Percentiles rank a stretch among this genome's conserved stretches.
These are phyloP conservation scores for Coix lacrymajobi DNA, from an alignment of 176 grass and related monocot species.

Conservation along the genomic window DNA sequence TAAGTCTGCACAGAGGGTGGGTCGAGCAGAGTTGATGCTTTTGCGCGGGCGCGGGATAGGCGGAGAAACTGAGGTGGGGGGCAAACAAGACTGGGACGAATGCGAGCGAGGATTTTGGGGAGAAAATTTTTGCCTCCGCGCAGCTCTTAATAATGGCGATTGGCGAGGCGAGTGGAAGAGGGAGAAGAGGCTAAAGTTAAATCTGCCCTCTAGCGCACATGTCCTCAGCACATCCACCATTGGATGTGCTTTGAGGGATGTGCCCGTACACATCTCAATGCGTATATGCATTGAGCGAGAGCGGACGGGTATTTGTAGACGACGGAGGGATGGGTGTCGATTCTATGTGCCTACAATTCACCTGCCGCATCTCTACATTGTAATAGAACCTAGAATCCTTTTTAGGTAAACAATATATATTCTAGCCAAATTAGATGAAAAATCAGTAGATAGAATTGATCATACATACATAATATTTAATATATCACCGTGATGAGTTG, in stretches of 20 bases:
- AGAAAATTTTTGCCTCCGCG: background rate
- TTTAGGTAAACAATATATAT: background rate
- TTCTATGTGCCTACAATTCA: constrained; percentile 3
- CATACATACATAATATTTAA: background rate
- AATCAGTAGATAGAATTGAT: too few relatives aligned
- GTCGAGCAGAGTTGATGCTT: constrained; percentile 4
- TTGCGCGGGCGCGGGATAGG: background rate
- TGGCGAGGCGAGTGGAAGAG: constrained; percentile 25
- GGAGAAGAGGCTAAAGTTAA: too few relatives aligned
- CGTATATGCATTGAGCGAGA: too few relatives aligned
- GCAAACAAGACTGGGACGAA: background rate
- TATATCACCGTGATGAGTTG: too few relatives aligned
- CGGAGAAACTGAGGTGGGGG: background rate
- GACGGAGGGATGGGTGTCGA: constrained; percentile 9
- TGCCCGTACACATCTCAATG: too few relatives aligned
- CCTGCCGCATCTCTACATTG: background rate
- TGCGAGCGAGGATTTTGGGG: constrained; percentile 15
- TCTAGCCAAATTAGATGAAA: background rate
- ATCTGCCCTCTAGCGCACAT: too few relatives aligned
- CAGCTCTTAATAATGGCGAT: constrained; percentile 29
- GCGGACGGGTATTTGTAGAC: constrained; percentile 52
- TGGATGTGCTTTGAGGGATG: too few relatives aligned
- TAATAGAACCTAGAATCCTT: too few relatives aligned
- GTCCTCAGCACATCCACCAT: too few relatives aligned
- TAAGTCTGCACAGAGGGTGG: background rate